A percentile compares a stretch with the other conserved stretches of the same genome.
Evolutionary conservation across 1,284 basidiomycete genomes (phyloP).

Genomic region (Ustilago trichophora): DNA sequence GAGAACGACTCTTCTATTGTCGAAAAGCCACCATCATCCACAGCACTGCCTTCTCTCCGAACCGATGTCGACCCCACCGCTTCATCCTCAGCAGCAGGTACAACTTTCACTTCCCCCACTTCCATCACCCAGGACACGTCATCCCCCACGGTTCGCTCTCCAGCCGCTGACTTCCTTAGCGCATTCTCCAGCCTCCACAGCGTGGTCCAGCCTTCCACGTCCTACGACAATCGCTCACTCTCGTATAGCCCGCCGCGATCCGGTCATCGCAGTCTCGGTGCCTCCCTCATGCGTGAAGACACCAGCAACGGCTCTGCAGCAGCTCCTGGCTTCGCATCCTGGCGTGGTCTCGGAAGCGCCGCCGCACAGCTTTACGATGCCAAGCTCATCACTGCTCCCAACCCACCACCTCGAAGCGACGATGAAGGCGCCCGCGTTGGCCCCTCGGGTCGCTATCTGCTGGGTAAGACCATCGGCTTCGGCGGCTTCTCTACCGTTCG

Average conservation of each 20-base stretch:
- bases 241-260: constrained; percentile 42
- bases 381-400: constrained; percentile 16
- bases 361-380: constrained; percentile 36
- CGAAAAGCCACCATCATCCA: background rate
- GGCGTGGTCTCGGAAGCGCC: constrained; percentile 38
- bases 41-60: constrained; percentile 5
- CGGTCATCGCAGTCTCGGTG: constrained; percentile 27
- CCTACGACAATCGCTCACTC: constrained; percentile 36
- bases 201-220: constrained; percentile 25
- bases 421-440: constrained; percentile 55
- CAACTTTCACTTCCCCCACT: constrained; percentile 6
- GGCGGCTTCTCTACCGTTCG: constrained; percentile 89
- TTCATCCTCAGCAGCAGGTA: constrained; percentile 1
- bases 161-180: constrained; percentile 80
- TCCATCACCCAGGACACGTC: constrained; percentile 10
- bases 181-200: constrained; percentile 70
- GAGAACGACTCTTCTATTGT: constrained; percentile 15
- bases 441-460: constrained; percentile 71
- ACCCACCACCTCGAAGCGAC: constrained; percentile 33
- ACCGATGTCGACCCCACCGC: constrained; percentile 7
- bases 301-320: constrained; percentile 22
- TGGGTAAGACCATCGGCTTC: constrained; percentile 80
- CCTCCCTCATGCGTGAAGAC: constrained; percentile 24
- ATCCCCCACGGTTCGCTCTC: constrained; percentile 60
- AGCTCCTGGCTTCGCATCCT: constrained; percentile 22